These are phyloP conservation scores for Phytopythium montanum DNA, from an alignment of 352 stramenopile species.

Conservation along the genomic window DNA sequence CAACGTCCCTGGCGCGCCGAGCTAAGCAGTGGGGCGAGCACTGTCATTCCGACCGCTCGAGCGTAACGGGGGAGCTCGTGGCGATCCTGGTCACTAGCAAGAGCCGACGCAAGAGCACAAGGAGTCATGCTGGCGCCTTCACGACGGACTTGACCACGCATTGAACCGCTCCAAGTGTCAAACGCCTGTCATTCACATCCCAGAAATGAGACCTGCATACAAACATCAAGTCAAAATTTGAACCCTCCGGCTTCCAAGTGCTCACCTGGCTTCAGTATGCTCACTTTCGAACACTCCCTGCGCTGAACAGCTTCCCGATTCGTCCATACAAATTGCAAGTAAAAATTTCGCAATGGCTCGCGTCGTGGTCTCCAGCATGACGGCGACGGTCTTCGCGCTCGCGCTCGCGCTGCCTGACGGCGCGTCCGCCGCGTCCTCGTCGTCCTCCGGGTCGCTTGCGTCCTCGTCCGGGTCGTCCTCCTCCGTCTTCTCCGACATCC, in stretches of 20 bases:
- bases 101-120: too few relatives aligned
- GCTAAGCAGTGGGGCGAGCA: too few relatives aligned
- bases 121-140: too few relatives aligned
- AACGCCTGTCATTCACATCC: too few relatives aligned
- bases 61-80: too few relatives aligned
- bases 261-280: neutral
- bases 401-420: constrained; percentile 6
- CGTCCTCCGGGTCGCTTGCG: constrained; percentile 11
- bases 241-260: neutral
- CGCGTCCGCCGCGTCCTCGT: constrained; percentile 15
- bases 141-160: too few relatives aligned
- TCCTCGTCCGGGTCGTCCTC: constrained; percentile 22
- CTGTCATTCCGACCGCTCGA: too few relatives aligned
- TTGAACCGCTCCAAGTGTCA: too few relatives aligned
- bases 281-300: neutral
- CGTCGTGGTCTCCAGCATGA: neutral
- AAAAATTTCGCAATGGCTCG: neutral
- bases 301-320: neutral
- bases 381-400: constrained; percentile 13
- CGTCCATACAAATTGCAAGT: neutral
- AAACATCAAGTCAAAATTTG: too few relatives aligned
- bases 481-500: constrained; percentile 32
- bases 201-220: too few relatives aligned
- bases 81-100: too few relatives aligned
- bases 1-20: too few relatives aligned